Percentiles rank a stretch among this genome's conserved stretches.
Conservation (phyloP, 768 basidiomycete genomes). For the Boletales sp. region DNA sequence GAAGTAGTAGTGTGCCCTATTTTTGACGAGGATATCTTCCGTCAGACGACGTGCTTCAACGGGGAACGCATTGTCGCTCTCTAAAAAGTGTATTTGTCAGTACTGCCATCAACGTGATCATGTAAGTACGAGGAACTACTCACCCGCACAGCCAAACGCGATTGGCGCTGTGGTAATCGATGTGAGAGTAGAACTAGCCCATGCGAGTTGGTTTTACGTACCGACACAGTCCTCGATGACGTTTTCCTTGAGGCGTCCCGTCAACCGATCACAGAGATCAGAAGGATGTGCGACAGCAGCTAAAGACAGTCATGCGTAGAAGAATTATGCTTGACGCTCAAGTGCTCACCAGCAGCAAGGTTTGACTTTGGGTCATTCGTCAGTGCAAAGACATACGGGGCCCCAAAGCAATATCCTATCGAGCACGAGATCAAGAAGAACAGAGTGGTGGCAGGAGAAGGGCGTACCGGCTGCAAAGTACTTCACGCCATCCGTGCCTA, state of each 20-base stretch:
- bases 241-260: slow-evolving; percentile 38
- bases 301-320: slow-evolving; percentile 13
- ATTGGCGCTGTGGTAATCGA: slow-evolving; percentile 42
- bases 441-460: not conserved
- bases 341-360: slow-evolving; percentile 42
- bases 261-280: not conserved
- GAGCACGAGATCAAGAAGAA: not conserved
- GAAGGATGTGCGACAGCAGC: slow-evolving; percentile 59
- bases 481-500: slow-evolving; percentile 28
- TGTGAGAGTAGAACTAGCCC: not conserved
- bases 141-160: slow-evolving; percentile 54
- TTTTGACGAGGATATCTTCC: slow-evolving; percentile 52
- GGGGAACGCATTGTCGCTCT: slow-evolving; percentile 55
- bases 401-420: slow-evolving; percentile 59
- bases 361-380: slow-evolving; percentile 37
- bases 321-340: not conserved
- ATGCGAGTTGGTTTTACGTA: slow-evolving; percentile 22
- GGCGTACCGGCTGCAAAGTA: slow-evolving; percentile 44
- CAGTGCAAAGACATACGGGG: slow-evolving; percentile 46
- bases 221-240: slow-evolving; percentile 48
- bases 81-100: slow-evolving; percentile 24
- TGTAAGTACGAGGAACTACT: not conserved
- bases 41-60: slow-evolving; percentile 48
- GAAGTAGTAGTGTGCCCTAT: slow-evolving; percentile 51
- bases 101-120: not conserved